Percentiles rank a stretch among this genome's conserved stretches.
These are phyloP conservation scores for Populus hybrid DNA, from an alignment of 441 rosid species.

Conservation along the genomic window DNA sequence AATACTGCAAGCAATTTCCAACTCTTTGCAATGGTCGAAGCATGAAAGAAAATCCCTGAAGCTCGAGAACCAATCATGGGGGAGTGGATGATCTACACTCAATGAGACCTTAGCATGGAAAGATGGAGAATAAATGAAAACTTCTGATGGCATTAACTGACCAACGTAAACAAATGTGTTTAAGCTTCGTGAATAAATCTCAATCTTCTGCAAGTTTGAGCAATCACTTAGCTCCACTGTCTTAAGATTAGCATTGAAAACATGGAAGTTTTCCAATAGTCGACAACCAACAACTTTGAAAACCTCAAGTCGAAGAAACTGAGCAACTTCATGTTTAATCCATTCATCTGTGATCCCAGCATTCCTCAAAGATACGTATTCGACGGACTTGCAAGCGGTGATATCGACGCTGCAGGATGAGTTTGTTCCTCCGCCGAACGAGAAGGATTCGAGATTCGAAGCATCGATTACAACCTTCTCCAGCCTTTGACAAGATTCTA, in stretches of 20 bases:
- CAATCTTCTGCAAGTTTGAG: neutral
- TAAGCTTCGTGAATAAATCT: neutral
- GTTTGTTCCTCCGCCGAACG: neutral
- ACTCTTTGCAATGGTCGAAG: conserved; percentile 17
- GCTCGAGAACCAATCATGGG: neutral
- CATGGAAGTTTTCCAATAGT: neutral
- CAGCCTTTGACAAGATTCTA: neutral
- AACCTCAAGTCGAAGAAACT: conserved; percentile 7
- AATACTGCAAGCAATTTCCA: neutral
- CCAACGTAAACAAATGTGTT: neutral
- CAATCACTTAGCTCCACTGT: conserved; percentile 7
- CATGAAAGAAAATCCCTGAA: conserved; percentile 13
- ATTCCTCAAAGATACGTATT: neutral
- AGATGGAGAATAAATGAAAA: neutral
- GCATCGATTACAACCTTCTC: neutral
- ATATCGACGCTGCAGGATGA: neutral
- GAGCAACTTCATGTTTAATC: neutral
- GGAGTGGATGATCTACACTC: neutral
- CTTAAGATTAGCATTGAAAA: neutral
- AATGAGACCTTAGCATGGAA: conserved; percentile 3
- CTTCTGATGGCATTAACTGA: neutral
- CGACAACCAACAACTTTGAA: neutral
- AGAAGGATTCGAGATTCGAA: conserved; percentile 4
- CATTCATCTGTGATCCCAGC: conserved; percentile 1
- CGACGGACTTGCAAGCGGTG: neutral